Percentiles rank a stretch among this genome's conserved stretches.
phyloP scores from a whole-genome alignment of 176 grass and related monocot genomes.

The Musa troglodytarum region DNA sequence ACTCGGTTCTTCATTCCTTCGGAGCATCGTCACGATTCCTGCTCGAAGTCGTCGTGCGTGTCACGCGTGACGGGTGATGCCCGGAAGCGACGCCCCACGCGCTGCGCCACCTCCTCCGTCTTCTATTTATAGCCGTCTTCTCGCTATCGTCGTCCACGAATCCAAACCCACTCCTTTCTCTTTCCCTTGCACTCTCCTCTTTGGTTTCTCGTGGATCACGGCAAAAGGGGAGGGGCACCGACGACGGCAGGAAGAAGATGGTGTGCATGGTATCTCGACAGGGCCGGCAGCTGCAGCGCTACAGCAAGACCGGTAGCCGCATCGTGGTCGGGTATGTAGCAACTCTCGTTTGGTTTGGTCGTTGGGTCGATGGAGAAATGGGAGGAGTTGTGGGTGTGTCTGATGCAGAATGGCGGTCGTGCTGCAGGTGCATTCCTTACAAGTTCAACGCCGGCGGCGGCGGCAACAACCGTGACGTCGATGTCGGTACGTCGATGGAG shows the following conservation, averaged over 20 bases:
- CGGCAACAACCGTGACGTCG: neutral
- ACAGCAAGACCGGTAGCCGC: conserved; percentile 23
- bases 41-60: too few relatives aligned
- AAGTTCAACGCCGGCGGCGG: conserved; percentile 17
- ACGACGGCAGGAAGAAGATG: neutral
- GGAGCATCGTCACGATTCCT: too few relatives aligned
- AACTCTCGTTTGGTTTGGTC: neutral
- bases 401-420: neutral
- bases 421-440: conserved; percentile 40
- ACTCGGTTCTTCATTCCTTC: too few relatives aligned
- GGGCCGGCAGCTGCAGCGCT: conserved; percentile 39
- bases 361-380: neutral
- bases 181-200: too few relatives aligned
- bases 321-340: conserved; percentile 31
- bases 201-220: too few relatives aligned
- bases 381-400: neutral
- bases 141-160: too few relatives aligned
- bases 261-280: conserved; percentile 25
- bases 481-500: conserved; percentile 18
- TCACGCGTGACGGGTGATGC: too few relatives aligned
- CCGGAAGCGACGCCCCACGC: too few relatives aligned
- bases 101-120: too few relatives aligned
- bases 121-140: too few relatives aligned
- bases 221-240: neutral
- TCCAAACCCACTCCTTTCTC: too few relatives aligned